Evolutionary conservation across 495 filamentous ascomycete genomes (phyloP).

Genomic region (Daldinia bambusicola): DNA sequence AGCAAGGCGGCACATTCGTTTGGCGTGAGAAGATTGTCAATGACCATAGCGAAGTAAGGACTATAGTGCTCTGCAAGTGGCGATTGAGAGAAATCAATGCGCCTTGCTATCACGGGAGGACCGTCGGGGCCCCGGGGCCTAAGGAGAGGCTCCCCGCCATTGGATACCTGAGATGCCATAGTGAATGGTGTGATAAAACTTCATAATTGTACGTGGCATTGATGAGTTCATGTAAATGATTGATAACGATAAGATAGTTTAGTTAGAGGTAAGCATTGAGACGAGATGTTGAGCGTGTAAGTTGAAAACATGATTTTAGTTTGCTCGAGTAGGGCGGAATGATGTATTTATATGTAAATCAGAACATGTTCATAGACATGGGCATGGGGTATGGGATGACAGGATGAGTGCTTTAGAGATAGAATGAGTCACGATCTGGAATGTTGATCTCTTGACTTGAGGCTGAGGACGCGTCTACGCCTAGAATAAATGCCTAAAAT

Average conservation of each 20-base stretch:
- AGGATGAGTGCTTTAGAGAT: no score
- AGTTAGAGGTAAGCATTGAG: not conserved
- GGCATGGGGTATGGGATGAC: not conserved
- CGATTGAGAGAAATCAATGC: constrained; percentile 63
- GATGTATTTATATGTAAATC: not conserved
- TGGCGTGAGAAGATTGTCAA: constrained; percentile 72
- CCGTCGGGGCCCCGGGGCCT: constrained; percentile 17
- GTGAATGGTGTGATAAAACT: constrained; percentile 7
- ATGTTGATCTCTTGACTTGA: not conserved
- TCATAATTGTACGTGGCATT: not conserved
- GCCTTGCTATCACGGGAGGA: constrained; percentile 32
- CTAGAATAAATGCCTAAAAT: no score
- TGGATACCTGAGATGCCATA: constrained; percentile 29
- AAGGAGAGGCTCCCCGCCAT: constrained; percentile 28
- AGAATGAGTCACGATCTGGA: not conserved
- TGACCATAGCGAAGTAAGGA: constrained; percentile 64
- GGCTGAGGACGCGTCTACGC: no score
- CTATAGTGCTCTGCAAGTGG: constrained; percentile 64
- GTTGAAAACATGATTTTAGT: not conserved
- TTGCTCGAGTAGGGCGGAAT: not conserved
- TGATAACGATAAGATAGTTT: not conserved
- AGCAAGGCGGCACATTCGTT: constrained; percentile 68
- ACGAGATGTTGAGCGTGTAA: not conserved
- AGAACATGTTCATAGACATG: not conserved
- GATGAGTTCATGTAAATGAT: not conserved